Percentiles rank a stretch among this genome's conserved stretches.
Evolutionary conservation across 306 rosid species (phyloP).

Genomic region (Clitoria ternatea): DNA sequence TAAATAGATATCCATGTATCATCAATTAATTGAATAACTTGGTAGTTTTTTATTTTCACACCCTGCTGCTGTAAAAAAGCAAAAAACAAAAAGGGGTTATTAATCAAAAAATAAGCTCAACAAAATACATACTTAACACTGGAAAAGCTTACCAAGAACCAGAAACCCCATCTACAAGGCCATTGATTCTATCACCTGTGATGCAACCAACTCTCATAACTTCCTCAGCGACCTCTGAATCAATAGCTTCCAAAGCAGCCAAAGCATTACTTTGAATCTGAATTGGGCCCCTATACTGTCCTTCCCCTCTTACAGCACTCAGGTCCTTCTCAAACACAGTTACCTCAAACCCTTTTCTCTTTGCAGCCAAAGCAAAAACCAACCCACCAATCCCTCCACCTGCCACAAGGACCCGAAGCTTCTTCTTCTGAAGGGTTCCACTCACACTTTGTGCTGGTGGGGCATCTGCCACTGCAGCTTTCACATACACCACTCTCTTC

Average conservation of each 20-base stretch:
- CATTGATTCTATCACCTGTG: slow-evolving; percentile 94
- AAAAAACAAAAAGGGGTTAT: no score
- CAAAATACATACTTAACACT: neutral
- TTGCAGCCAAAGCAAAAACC: slow-evolving; percentile 83
- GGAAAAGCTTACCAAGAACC: slow-evolving; percentile 74
- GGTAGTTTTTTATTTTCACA: no score
- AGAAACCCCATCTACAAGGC: slow-evolving; percentile 91
- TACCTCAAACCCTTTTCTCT: slow-evolving; percentile 77
- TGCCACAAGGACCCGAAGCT: slow-evolving; percentile 59
- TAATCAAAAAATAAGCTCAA: no score
- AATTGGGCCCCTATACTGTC: slow-evolving; percentile 95
- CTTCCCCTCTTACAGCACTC: slow-evolving; percentile 88
- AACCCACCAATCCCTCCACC: slow-evolving; percentile 92
- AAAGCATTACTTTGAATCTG: slow-evolving; percentile 98
- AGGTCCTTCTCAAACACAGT: slow-evolving; percentile 81
- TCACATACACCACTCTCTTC: slow-evolving; percentile 32
- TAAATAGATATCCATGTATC: no score
- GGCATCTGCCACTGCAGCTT: slow-evolving; percentile 43
- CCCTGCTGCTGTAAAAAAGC: no score
- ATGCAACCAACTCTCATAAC: slow-evolving; percentile 83
- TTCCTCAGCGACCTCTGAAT: slow-evolving; percentile 87
- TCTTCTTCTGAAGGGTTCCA: slow-evolving; percentile 32
- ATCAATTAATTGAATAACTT: no score
- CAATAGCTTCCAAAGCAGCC: slow-evolving; percentile 98
- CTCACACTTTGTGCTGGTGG: slow-evolving; percentile 11